These are phyloP conservation scores for Aspergillus bridgeri DNA, from an alignment of 495 filamentous ascomycete genomes.

Conservation along the genomic window DNA sequence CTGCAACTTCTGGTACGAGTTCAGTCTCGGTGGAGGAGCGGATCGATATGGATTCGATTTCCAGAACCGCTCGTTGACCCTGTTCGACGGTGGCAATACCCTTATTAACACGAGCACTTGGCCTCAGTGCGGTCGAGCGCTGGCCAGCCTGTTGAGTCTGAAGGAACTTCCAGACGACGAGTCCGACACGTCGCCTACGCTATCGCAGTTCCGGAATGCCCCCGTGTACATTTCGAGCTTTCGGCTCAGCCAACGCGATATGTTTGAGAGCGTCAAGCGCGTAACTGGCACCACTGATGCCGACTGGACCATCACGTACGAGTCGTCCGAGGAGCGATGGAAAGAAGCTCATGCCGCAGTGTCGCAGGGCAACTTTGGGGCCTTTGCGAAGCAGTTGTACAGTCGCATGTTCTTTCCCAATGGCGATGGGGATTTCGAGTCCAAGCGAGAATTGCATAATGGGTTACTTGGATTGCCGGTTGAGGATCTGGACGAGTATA, in stretches of 20 bases:
- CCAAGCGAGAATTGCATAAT: slow-evolving; percentile 42
- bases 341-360: slow-evolving; percentile 30
- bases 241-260: slow-evolving; percentile 47
- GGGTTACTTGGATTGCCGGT: slow-evolving; percentile 49
- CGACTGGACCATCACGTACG: slow-evolving; percentile 55
- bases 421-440: slow-evolving; percentile 38
- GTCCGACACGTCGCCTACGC: slow-evolving; percentile 21
- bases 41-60: slow-evolving; percentile 46
- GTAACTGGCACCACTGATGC: slow-evolving; percentile 48
- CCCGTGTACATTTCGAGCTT: slow-evolving; percentile 45
- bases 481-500: slow-evolving; percentile 58
- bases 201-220: slow-evolving; percentile 37
- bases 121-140: slow-evolving; percentile 42
- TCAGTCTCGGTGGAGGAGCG: slow-evolving; percentile 30
- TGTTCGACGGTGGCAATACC: slow-evolving; percentile 48
- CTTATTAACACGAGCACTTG: slow-evolving; percentile 39
- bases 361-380: slow-evolving; percentile 40
- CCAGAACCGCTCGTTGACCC: slow-evolving; percentile 27
- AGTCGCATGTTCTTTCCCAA: slow-evolving; percentile 49
- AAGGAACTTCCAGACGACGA: slow-evolving; percentile 44
- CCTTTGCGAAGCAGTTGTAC: slow-evolving; percentile 43
- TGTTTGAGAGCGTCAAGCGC: slow-evolving; percentile 49
- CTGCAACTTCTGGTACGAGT: slow-evolving; percentile 55
- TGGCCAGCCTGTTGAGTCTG: slow-evolving; percentile 42
- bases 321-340: slow-evolving; percentile 41